Evolutionary conservation across 1,139 yeast species (phyloP).

Genomic region (Pichia kudriavzevii): DNA sequence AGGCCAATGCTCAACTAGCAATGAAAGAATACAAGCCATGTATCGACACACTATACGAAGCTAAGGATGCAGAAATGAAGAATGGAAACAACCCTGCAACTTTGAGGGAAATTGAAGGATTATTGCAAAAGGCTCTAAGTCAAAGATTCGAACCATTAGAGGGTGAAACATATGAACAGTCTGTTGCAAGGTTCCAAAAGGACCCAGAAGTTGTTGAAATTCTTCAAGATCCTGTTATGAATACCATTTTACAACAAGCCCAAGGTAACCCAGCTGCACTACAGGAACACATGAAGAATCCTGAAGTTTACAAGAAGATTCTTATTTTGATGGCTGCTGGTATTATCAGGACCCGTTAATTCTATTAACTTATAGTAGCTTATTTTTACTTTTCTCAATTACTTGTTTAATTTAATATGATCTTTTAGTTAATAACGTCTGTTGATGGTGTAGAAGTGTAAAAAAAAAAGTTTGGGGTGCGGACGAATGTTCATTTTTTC

Average conservation of each 20-base stretch:
- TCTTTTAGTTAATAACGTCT: too few species aligned
- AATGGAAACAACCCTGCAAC: slow-evolving; percentile 28
- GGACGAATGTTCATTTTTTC: too few species aligned
- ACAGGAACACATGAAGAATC: slow-evolving; percentile 96
- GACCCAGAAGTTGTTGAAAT: slow-evolving; percentile 93
- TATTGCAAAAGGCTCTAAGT: slow-evolving; percentile 67
- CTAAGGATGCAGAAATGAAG: slow-evolving; percentile 65
- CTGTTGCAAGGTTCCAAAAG: slow-evolving; percentile 80
- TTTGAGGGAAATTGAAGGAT: slow-evolving; percentile 71
- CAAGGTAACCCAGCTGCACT: slow-evolving; percentile 94
- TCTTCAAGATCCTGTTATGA: slow-evolving; percentile 96
- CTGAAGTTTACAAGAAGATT: slow-evolving; percentile 83
- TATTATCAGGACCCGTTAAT: slow-evolving; percentile 82
- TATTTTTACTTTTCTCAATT: too few species aligned
- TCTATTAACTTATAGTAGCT: too few species aligned
- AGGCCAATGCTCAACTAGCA: slow-evolving; percentile 90
- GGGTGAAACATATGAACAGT: slow-evolving; percentile 93
- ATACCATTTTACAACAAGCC: slow-evolving; percentile 89
- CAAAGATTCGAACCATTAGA: slow-evolving; percentile 73
- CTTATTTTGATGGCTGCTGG: slow-evolving; percentile 94
- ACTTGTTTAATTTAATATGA: too few species aligned
- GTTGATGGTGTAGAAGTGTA: too few species aligned
- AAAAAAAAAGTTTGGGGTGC: too few species aligned
- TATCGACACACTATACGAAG: slow-evolving; percentile 72
- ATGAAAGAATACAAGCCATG: slow-evolving; percentile 82